These are phyloP conservation scores for Phellopilus nigrolimitatus DNA, from an alignment of 1,284 basidiomycete genomes.

Conservation along the genomic window DNA sequence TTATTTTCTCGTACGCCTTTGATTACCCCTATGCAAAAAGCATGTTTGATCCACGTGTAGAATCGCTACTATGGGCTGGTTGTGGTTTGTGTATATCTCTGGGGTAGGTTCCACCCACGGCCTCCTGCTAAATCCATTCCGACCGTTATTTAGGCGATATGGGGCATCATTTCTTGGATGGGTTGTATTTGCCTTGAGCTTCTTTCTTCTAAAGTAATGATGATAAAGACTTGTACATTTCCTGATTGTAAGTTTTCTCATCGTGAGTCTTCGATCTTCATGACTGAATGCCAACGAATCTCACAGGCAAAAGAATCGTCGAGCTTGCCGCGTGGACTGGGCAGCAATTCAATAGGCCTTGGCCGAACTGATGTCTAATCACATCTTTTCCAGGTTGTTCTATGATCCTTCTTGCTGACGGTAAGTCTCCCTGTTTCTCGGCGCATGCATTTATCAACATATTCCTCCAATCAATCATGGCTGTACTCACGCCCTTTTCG, in stretches of 20 bases:
- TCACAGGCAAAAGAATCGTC: background rate
- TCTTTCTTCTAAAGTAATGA: background rate
- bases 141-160: background rate
- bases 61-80: constrained; percentile 7
- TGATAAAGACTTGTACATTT: too few relatives aligned
- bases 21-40: background rate
- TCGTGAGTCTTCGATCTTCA: background rate
- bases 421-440: background rate
- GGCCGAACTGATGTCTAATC: background rate
- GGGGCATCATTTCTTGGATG: background rate
- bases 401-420: constrained; percentile 1
- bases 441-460: background rate
- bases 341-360: too few relatives aligned
- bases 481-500: background rate
- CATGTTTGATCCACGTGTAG: background rate
- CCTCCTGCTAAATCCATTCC: too few relatives aligned
- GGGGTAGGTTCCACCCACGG: background rate
- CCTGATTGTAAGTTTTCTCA: background rate
- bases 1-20: constrained; percentile 2
- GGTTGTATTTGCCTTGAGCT: background rate
- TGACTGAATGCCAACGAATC: background rate
- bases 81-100: background rate
- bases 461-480: constrained; percentile 1
- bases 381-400: constrained; percentile 2
- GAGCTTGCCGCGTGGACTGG: constrained; percentile 1